Base-by-base conservation (phyloP, 2,329 filamentous ascomycete genomes). In the Penicillium sp. region DNA sequence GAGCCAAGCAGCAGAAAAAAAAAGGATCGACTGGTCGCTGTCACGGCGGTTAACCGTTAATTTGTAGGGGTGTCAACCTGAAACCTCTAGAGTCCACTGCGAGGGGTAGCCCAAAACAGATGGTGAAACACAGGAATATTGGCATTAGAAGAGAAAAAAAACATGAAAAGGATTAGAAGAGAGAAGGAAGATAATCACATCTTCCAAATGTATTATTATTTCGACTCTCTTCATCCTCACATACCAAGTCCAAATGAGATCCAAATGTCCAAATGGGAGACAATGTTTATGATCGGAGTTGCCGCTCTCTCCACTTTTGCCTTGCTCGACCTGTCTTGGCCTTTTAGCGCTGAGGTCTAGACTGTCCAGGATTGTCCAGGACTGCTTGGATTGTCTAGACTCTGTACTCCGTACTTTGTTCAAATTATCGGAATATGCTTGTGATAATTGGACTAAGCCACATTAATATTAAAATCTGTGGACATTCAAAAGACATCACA, bases 41-140 rank as follows among this genome's bases (percentile, higher is more conserved):
- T 45, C 38, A 38, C 38, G 19, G 56, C 51, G 56, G 56, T 50
- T 50, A 55, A 25, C 15, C 3, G 46, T 13, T 29, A 12, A 2
- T 27, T 45, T 5, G 9, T n/a, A 46, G 27, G 47, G 37, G 35
- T 45, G 19, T 58, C 40, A 58, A 58, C 21, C 45, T 58, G 56
- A 58, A 58, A 58, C 56, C 5, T 10, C 38, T 15, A 23, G 8
- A 17, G 19, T 21, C 31, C 33, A 35, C 45, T 12, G 6, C 29
- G 23, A 33, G 45, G n/a, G 29, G 41, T 17, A 29, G 25, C 37
- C 31, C 51, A 21, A 55, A 45, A 50, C 51, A 27, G 17, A 25
- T 35, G 19, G n/a, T 58, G 56, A 55, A 58, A 55, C 56, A 50
- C 38, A 41, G 27, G 19, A 21, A 45, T n/a, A 19, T 43, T 46